Conservation (phyloP, 257 asterid species). For the Solanum paucissectum region DNA sequence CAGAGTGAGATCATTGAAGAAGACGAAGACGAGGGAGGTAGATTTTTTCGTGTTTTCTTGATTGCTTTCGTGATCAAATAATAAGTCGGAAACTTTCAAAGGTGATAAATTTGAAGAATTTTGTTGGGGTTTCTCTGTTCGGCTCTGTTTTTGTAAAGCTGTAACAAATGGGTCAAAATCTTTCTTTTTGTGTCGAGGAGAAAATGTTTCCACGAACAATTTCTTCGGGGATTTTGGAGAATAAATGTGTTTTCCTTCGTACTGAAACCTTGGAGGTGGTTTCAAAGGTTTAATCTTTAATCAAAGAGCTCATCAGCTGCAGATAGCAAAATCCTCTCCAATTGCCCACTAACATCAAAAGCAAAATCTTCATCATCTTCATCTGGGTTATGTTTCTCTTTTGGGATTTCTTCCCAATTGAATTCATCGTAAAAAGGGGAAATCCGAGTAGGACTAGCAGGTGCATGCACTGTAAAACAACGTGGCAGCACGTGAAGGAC, state of each 20-base stretch:
- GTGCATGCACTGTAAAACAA: constrained; percentile 66
- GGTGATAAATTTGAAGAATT: no score
- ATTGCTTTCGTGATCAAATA: constrained; percentile 27
- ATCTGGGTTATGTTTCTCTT: constrained; percentile 8
- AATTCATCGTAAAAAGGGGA: constrained; percentile 32
- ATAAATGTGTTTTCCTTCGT: constrained; percentile 6
- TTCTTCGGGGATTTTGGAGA: constrained; percentile 54
- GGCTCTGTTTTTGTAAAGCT: constrained; percentile 39
- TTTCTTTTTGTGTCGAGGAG: constrained; percentile 25
- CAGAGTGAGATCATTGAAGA: constrained; percentile 27
- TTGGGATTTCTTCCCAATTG: constrained; percentile 55
- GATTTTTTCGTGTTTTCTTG: constrained; percentile 6
- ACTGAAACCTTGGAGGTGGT: constrained; percentile 51
- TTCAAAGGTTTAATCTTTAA: constrained; percentile 68
- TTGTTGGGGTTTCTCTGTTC: not conserved
- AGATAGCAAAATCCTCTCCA: constrained; percentile 28
- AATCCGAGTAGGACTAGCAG: constrained; percentile 38
- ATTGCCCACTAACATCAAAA: constrained; percentile 66
- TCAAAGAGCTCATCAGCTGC: constrained; percentile 67
- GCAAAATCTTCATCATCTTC: constrained; percentile 41
- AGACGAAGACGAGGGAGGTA: not conserved
- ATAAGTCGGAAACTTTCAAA: constrained; percentile 46
- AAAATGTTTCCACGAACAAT: constrained; percentile 24
- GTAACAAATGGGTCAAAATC: constrained; percentile 50
- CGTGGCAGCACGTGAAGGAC: constrained; percentile 34